These are phyloP conservation scores for Solanum clarkiae DNA, from an alignment of 257 asterid genomes.

Conservation along the genomic window DNA sequence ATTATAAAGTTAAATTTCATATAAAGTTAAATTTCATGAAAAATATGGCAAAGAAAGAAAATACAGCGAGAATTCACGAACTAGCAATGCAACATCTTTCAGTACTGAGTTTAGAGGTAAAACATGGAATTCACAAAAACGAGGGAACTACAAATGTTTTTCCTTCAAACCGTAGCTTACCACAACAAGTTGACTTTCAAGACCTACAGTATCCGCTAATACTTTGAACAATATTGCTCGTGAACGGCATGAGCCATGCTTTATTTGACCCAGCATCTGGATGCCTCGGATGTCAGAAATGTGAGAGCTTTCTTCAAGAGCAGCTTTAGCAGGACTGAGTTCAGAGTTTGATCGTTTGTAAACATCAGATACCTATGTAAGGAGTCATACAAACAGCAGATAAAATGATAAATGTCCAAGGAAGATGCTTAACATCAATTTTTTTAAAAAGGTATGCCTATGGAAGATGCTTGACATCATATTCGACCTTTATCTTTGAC, in stretches of 20 bases:
- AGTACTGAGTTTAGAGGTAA: background rate
- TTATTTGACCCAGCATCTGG: slow-evolving; percentile 88
- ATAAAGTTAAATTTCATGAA: background rate
- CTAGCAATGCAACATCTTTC: background rate
- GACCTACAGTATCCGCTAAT: slow-evolving; percentile 97
- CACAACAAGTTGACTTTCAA: slow-evolving; percentile 84
- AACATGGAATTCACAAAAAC: background rate
- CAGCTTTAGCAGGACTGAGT: slow-evolving; percentile 60
- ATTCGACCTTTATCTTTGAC: background rate
- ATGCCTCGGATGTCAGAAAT: slow-evolving; percentile 50
- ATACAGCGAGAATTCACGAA: background rate
- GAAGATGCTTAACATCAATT: background rate
- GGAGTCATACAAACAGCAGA: slow-evolving; percentile 1
- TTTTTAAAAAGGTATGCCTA: background rate
- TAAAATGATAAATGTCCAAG: background rate
- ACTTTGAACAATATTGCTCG: slow-evolving; percentile 92
- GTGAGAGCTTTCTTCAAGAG: slow-evolving; percentile 53
- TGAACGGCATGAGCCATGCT: slow-evolving; percentile 87
- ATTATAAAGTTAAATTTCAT: background rate
- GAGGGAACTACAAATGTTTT: background rate
- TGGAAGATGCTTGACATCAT: background rate
- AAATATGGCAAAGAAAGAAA: slow-evolving; percentile 4
- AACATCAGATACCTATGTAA: slow-evolving; percentile 73
- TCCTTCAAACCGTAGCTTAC: slow-evolving; percentile 31
- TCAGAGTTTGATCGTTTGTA: slow-evolving; percentile 73